A percentile compares a stretch with the other conserved stretches of the same genome.
Conservation (phyloP, 2,329 filamentous ascomycete species). For the Helminthosporium solani region DNA sequence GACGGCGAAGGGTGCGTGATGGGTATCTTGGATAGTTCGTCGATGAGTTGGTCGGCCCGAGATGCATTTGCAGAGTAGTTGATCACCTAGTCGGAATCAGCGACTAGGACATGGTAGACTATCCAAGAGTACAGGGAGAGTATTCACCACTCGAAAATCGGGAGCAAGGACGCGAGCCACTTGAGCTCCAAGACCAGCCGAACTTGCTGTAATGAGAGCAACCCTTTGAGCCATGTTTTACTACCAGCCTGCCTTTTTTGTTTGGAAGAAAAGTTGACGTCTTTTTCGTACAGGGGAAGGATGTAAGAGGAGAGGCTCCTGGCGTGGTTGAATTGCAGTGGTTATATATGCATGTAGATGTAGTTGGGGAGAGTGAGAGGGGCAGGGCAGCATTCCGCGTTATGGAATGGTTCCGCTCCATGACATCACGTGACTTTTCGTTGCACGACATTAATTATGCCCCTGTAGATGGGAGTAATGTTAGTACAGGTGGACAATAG, state of each 20-base stretch:
- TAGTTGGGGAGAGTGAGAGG: background rate
- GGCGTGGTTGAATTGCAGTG: background rate
- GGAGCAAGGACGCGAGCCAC: constrained; percentile 49
- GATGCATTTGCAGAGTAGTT: constrained; percentile 50
- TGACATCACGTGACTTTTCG: too few relatives aligned
- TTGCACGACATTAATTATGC: too few relatives aligned
- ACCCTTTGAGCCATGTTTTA: constrained; percentile 44
- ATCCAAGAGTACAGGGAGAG: background rate
- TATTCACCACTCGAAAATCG: constrained; percentile 48
- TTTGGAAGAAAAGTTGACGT: too few relatives aligned
- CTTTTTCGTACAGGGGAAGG: constrained; percentile 12
- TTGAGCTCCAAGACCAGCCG: constrained; percentile 52
- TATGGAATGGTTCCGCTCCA: constrained; percentile 6
- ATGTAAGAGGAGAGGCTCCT: constrained; percentile 20
- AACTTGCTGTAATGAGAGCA: constrained; percentile 51
- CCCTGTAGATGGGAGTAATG: too few relatives aligned
- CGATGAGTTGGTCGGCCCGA: constrained; percentile 44
- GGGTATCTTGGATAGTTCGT: constrained; percentile 45
- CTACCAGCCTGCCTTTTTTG: too few relatives aligned
- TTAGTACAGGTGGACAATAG: too few relatives aligned
- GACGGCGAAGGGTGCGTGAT: constrained; percentile 25
- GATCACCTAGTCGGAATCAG: constrained; percentile 39
- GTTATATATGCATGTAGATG: background rate
- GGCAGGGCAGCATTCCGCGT: constrained; percentile 4
- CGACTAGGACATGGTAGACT: background rate